Percentiles rank a stretch among this genome's conserved stretches.
Conservation (phyloP, 106 monocot species). For the Gastrodia elata region DNA sequence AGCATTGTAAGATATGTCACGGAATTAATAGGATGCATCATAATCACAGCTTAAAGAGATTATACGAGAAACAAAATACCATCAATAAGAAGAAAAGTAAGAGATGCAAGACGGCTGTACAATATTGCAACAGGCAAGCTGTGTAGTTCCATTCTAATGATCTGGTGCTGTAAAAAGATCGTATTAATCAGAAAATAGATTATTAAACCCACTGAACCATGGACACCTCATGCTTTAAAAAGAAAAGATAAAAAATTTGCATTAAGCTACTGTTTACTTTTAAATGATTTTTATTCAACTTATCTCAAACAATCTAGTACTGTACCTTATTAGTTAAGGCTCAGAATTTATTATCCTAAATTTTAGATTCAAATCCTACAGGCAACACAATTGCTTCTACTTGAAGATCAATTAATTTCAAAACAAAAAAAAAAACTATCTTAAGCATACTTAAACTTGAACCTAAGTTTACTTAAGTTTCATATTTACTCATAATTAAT, state of each 20-base stretch:
- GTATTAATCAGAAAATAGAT: conserved; percentile 1
- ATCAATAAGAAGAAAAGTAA: conserved; percentile 86
- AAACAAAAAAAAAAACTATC: too few relatives aligned
- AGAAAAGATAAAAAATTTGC: background rate
- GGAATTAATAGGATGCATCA: background rate
- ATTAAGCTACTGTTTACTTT: too few relatives aligned
- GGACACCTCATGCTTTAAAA: background rate
- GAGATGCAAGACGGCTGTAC: conserved; percentile 71
- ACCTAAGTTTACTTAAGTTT: too few relatives aligned
- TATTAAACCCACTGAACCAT: background rate
- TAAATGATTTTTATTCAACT: too few relatives aligned
- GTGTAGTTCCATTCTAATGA: conserved; percentile 54
- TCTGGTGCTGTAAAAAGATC: conserved; percentile 21
- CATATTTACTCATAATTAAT: too few relatives aligned
- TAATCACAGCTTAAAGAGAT: background rate
- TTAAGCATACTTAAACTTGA: too few relatives aligned
- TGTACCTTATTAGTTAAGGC: too few relatives aligned
- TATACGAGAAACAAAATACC: conserved; percentile 29
- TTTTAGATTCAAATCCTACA: too few relatives aligned
- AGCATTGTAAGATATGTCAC: conserved; percentile 1
- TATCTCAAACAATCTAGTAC: too few relatives aligned
- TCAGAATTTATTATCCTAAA: too few relatives aligned
- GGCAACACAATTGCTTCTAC: too few relatives aligned
- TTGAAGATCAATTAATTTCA: too few relatives aligned
- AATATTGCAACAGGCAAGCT: conserved; percentile 47